phyloP scores from a whole-genome alignment of 257 asterid genomes.

The Cynanchum wilfordii region DNA sequence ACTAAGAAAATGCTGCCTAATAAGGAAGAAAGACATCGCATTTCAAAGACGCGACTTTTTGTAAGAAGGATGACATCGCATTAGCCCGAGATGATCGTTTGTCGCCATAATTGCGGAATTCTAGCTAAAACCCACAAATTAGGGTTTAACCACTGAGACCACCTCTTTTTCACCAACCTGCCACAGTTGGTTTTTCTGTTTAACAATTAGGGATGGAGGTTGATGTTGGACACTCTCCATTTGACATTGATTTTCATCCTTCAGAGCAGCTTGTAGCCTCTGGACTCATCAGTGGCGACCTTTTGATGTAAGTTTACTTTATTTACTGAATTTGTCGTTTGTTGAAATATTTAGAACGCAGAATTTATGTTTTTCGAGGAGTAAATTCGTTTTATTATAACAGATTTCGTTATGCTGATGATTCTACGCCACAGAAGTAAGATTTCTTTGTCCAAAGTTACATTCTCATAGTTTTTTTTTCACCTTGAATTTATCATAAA shows the following conservation, averaged over 20 bases:
- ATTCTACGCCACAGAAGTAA: slow-evolving; percentile 61
- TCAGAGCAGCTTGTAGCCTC: slow-evolving; percentile 64
- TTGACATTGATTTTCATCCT: slow-evolving; percentile 89
- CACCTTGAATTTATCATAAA: not conserved
- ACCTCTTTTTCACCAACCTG: not conserved
- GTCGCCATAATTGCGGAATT: too few relatives aligned
- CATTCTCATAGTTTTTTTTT: not conserved
- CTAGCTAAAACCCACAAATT: not conserved
- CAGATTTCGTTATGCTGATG: slow-evolving; percentile 66
- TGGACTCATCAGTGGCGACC: slow-evolving; percentile 73
- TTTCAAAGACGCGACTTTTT: too few relatives aligned
- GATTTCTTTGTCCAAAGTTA: not conserved
- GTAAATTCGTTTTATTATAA: not conserved
- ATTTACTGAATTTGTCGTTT: not conserved
- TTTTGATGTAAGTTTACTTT: slow-evolving; percentile 48
- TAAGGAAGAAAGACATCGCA: too few relatives aligned
- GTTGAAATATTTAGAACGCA: not conserved
- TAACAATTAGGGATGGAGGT: slow-evolving; percentile 44
- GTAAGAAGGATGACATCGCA: too few relatives aligned
- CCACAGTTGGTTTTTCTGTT: not conserved
- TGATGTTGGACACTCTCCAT: slow-evolving; percentile 57
- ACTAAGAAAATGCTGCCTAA: too few relatives aligned
- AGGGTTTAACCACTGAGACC: slow-evolving; percentile 7
- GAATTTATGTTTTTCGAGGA: not conserved
- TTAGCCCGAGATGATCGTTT: too few relatives aligned